Evolutionary conservation across 1,284 basidiomycete genomes (phyloP).

Genomic region (Psilocybe mexicana): DNA sequence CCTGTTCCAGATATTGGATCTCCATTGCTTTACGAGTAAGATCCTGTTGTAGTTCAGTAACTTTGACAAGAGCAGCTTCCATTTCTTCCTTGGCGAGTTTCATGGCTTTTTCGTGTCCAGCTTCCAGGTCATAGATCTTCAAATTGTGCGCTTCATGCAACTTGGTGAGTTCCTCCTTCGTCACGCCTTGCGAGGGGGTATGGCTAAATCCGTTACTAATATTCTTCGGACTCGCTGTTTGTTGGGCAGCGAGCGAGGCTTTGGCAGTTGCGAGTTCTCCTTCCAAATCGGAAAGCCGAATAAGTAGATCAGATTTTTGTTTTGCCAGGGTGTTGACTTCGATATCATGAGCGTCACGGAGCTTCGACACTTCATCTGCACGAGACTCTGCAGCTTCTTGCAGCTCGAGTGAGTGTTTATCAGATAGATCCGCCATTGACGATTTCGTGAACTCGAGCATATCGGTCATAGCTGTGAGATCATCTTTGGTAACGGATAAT

Average conservation of each 20-base stretch:
- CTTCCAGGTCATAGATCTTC: slow-evolving; percentile 76
- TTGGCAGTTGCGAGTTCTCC: slow-evolving; percentile 70
- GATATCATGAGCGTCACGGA: slow-evolving; percentile 58
- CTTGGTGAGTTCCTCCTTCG: slow-evolving; percentile 72
- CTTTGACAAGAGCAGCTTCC: slow-evolving; percentile 52
- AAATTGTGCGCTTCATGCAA: slow-evolving; percentile 81
- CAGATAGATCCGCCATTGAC: slow-evolving; percentile 67
- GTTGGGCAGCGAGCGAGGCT: slow-evolving; percentile 49
- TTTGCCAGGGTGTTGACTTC: slow-evolving; percentile 53
- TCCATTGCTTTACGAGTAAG: slow-evolving; percentile 75
- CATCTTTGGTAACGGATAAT: slow-evolving; percentile 62
- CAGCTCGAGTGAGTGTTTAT: slow-evolving; percentile 68
- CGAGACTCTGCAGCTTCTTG: slow-evolving; percentile 68
- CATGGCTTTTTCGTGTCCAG: slow-evolving; percentile 65
- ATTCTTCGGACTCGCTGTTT: slow-evolving; percentile 50
- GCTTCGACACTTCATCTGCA: slow-evolving; percentile 65
- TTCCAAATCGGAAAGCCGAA: slow-evolving; percentile 69
- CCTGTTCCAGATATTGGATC: slow-evolving; percentile 73
- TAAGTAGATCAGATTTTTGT: slow-evolving; percentile 59
- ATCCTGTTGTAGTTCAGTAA: slow-evolving; percentile 60
- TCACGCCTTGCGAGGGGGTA: slow-evolving; percentile 51
- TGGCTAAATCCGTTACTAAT: slow-evolving; percentile 48
- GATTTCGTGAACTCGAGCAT: slow-evolving; percentile 66
- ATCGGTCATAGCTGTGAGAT: slow-evolving; percentile 58
- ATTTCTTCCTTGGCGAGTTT: slow-evolving; percentile 62